phyloP scores from a whole-genome alignment of 306 rosid species.

The Pueraria montana region DNA sequence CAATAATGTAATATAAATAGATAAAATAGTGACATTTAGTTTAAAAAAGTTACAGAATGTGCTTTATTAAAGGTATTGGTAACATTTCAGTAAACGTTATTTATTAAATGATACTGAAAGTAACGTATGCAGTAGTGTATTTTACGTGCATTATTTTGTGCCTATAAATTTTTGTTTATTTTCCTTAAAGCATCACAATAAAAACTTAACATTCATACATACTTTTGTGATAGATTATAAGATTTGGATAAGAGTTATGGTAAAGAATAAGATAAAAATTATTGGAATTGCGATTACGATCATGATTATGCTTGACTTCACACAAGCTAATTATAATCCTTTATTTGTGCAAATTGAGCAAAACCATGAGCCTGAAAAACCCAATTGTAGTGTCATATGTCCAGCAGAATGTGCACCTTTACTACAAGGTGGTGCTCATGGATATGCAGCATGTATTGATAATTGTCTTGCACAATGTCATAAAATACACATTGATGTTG shows the following conservation, averaged over 20 bases:
- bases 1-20: no score
- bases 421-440: not conserved
- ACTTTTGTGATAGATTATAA: not conserved
- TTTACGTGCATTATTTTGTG: no score
- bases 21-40: no score
- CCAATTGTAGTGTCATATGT: not conserved
- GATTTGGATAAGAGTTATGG: not conserved
- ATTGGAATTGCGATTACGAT: no score
- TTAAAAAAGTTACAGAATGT: no score
- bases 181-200: not conserved
- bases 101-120: no score
- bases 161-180: not conserved
- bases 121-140: no score
- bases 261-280: not conserved
- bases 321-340: not conserved
- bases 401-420: not conserved
- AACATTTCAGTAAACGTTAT: no score
- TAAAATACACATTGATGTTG: not conserved
- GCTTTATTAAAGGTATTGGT: no score
- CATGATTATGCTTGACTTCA: not conserved
- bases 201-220: not conserved
- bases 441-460: not conserved
- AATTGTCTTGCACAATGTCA: not conserved
- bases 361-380: not conserved
- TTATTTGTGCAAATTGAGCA: not conserved